phyloP scores from a whole-genome alignment of 768 basidiomycete species.

The Kondoa subrosea region DNA sequence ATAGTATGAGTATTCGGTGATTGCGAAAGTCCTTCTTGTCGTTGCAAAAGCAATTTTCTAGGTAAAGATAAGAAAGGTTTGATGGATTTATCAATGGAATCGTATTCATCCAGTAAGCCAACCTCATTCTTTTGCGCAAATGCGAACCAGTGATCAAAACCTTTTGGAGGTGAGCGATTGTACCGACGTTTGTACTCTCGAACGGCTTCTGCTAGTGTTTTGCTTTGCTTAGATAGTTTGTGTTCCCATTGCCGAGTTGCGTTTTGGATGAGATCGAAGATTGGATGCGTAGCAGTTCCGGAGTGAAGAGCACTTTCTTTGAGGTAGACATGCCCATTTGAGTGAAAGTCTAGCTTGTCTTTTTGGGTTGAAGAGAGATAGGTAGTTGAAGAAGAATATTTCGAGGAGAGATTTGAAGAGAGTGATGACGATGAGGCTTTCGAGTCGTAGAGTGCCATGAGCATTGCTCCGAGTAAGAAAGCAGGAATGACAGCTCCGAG shows the following conservation, averaged over 20 bases:
- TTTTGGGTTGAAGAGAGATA: too few relatives aligned
- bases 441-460: neutral
- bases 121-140: constrained; percentile 15
- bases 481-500: neutral
- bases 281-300: neutral
- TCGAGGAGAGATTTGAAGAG: neutral
- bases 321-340: constrained; percentile 21
- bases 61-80: constrained; percentile 24
- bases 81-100: constrained; percentile 24
- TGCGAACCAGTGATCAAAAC: constrained; percentile 63
- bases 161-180: constrained; percentile 59
- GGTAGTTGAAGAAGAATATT: too few relatives aligned
- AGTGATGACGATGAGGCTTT: neutral
- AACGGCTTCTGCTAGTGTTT: constrained; percentile 58
- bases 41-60: constrained; percentile 11
- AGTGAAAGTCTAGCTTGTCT: neutral
- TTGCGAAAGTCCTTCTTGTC: constrained; percentile 13
- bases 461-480: neutral
- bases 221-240: constrained; percentile 57
- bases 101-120: constrained; percentile 28
- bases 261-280: neutral
- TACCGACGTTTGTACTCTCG: constrained; percentile 65
- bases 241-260: constrained; percentile 33
- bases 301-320: neutral
- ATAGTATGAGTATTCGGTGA: constrained; percentile 15